phyloP scores from a whole-genome alignment of 2,329 filamentous ascomycete genomes.

The Pseudogymnoascus sp. region DNA sequence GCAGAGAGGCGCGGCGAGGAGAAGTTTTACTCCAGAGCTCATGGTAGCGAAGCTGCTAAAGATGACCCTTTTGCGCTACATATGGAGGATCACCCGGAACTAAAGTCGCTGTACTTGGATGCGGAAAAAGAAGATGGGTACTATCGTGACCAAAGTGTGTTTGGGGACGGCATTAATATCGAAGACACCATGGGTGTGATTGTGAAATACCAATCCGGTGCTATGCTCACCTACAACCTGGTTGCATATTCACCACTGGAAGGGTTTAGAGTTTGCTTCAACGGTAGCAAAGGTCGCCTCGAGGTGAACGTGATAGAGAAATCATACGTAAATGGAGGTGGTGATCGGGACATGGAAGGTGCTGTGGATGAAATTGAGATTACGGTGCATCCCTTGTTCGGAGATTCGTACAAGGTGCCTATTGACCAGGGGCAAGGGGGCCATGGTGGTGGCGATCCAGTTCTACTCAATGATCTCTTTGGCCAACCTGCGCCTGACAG shows the following conservation, averaged over 20 bases:
- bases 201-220: constrained; percentile 47
- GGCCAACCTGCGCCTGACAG: constrained; percentile 43
- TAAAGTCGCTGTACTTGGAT: constrained; percentile 51
- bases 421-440: constrained; percentile 44
- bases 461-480: constrained; percentile 49
- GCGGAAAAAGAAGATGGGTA: constrained; percentile 56
- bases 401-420: constrained; percentile 46
- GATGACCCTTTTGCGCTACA: constrained; percentile 51
- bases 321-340: constrained; percentile 52
- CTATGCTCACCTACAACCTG: constrained; percentile 49
- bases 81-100: constrained; percentile 40
- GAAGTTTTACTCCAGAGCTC: constrained; percentile 41
- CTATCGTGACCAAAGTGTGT: constrained; percentile 52
- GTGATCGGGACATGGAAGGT: constrained; percentile 46
- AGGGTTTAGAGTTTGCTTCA: constrained; percentile 49
- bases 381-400: constrained; percentile 44
- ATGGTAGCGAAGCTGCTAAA: constrained; percentile 41
- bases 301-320: constrained; percentile 56
- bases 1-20: constrained; percentile 45
- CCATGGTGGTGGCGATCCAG: constrained; percentile 51
- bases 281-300: constrained; percentile 48
- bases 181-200: constrained; percentile 56
- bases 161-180: constrained; percentile 54
- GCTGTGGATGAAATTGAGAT: constrained; percentile 42
- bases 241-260: constrained; percentile 56